Conservation (phyloP, 148 eudicot genomes). For the Rhododendron ferrugineum region DNA sequence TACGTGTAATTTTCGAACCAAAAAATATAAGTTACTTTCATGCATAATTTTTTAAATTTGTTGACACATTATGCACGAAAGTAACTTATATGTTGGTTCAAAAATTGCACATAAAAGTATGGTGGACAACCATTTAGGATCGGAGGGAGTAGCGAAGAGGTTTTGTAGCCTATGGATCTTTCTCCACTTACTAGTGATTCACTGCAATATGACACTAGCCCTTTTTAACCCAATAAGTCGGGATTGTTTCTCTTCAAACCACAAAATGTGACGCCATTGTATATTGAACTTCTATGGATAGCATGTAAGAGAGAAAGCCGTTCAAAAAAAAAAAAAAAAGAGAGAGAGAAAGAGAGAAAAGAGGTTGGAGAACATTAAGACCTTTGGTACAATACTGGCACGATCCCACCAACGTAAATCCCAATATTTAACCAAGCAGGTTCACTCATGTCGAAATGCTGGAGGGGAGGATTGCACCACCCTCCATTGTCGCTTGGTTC, state of each 20-base stretch:
- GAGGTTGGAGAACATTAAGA: constrained; percentile 4
- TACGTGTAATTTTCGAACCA: too few species aligned
- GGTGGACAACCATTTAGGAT: too few species aligned
- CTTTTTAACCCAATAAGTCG: neutral
- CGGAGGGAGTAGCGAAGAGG: neutral
- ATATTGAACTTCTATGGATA: constrained; percentile 20
- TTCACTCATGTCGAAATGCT: constrained; percentile 95
- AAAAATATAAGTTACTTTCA: too few species aligned
- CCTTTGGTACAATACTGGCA: constrained; percentile 82
- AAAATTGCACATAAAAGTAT: too few species aligned
- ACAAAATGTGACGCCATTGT: neutral
- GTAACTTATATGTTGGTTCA: too few species aligned
- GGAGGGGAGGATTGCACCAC: constrained; percentile 94
- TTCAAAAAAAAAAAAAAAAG: too few species aligned
- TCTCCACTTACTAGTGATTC: constrained; percentile 17
- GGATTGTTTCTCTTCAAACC: neutral
- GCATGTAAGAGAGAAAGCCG: neutral
- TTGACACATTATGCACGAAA: too few species aligned
- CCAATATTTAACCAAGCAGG: constrained; percentile 97
- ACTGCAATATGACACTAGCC: neutral
- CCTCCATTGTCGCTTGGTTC: constrained; percentile 66
- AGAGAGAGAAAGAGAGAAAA: neutral
- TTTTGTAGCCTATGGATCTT: neutral
- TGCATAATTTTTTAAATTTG: too few species aligned
- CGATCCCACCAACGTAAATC: constrained; percentile 74